These are phyloP conservation scores for Boletus subparvulus DNA, from an alignment of 768 basidiomycete genomes.

Conservation along the genomic window DNA sequence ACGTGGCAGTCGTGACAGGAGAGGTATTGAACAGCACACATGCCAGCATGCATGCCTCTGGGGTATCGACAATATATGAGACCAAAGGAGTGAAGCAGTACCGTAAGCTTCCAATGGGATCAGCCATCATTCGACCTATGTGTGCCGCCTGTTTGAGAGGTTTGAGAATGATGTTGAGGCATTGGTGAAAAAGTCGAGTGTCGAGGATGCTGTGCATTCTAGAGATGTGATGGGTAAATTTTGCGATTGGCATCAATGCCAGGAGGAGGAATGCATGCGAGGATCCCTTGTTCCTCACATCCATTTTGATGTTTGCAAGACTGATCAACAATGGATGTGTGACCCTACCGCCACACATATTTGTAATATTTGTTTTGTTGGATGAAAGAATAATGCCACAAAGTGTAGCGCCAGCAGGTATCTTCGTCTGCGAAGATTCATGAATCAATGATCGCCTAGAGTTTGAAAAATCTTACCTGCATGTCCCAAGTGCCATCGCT, in stretches of 20 bases:
- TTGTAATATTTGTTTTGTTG: no score
- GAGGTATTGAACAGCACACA: background rate
- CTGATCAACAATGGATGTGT: no score
- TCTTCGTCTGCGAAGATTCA: no score
- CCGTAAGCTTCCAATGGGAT: background rate
- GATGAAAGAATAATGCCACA: no score
- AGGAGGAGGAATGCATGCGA: no score
- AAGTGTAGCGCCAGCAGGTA: no score
- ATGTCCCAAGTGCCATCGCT: no score
- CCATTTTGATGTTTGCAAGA: no score
- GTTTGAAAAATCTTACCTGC: no score
- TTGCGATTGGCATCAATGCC: background rate
- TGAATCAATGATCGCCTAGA: no score
- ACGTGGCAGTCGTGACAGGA: background rate
- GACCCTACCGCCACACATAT: no score
- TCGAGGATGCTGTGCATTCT: background rate
- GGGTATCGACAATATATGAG: background rate
- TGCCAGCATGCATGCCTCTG: background rate
- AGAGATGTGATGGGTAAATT: background rate
- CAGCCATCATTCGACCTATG: background rate
- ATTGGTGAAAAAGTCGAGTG: background rate
- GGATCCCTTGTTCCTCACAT: no score
- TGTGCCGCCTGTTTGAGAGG: background rate
- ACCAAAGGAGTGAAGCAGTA: background rate
- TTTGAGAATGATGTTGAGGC: background rate